Evolutionary conservation across 306 rosid species (phyloP).

Genomic region (Quercus aquifolioides): DNA sequence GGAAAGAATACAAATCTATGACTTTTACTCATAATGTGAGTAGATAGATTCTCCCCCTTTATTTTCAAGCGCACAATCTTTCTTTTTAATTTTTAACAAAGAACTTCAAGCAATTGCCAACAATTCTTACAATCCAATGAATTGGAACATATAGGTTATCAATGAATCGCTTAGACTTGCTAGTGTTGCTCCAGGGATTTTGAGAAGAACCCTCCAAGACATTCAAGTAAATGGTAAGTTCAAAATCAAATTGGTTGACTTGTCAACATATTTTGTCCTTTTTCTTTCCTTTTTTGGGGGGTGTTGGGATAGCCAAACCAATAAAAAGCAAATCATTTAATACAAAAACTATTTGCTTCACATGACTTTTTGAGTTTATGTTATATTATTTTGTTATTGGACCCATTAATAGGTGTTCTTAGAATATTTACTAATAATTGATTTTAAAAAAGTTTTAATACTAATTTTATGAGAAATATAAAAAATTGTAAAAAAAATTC

Average conservation of each 20-base stretch:
- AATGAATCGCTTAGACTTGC: not conserved
- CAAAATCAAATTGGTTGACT: not conserved
- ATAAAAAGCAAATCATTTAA: too few species aligned
- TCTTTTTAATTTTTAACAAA: not conserved
- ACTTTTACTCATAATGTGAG: not conserved
- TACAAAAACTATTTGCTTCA: too few species aligned
- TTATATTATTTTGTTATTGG: too few species aligned
- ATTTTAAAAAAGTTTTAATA: too few species aligned
- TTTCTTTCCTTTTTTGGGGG: too few species aligned
- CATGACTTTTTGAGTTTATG: too few species aligned
- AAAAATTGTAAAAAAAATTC: fast-evolving
- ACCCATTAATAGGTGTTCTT: fast-evolving
- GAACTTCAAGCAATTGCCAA: not conserved
- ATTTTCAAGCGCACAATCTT: not conserved
- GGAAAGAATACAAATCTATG: not conserved
- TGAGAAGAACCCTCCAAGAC: conserved; percentile 1
- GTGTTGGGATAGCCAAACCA: too few species aligned
- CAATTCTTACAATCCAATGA: not conserved
- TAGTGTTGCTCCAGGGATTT: not conserved
- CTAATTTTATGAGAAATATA: too few species aligned
- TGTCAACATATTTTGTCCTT: too few species aligned
- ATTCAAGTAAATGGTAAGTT: conserved; percentile 1
- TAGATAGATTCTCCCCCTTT: not conserved
- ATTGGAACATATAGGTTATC: not conserved
- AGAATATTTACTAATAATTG: too few species aligned